These are phyloP conservation scores for Gautieria morchelliformis DNA, from an alignment of 768 basidiomycete genomes.

Conservation along the genomic window DNA sequence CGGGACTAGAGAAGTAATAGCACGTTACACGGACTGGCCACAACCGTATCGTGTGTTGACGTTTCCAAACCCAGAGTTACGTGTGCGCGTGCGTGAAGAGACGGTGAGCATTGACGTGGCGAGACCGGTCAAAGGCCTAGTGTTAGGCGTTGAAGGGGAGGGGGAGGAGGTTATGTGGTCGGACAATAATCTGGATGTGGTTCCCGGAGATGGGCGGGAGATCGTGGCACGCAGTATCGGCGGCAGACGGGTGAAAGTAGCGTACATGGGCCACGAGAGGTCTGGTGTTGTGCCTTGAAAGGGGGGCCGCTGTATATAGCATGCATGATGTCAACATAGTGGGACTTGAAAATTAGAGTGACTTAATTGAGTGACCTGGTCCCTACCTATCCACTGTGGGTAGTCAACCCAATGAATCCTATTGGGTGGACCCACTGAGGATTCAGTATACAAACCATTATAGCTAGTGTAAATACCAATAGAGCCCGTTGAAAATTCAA, in stretches of 20 bases:
- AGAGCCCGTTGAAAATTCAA: too few species aligned
- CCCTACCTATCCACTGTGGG: too few species aligned
- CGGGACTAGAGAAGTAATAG: constrained; percentile 16
- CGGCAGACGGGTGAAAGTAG: constrained; percentile 9
- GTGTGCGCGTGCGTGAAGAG: constrained; percentile 7
- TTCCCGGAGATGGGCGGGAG: constrained; percentile 15
- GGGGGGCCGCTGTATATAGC: neutral
- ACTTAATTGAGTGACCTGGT: neutral
- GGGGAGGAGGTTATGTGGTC: constrained; percentile 17
- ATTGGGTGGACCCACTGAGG: too few species aligned
- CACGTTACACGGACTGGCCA: constrained; percentile 22
- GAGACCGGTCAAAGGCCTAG: constrained; percentile 17
- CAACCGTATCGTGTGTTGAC: constrained; percentile 24
- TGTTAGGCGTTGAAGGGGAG: constrained; percentile 15
- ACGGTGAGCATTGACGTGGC: constrained; percentile 10
- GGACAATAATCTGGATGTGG: constrained; percentile 20
- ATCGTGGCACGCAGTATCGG: constrained; percentile 11
- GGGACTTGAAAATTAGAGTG: neutral
- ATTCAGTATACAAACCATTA: too few species aligned
- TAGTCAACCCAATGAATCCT: too few species aligned
- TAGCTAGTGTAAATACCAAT: too few species aligned
- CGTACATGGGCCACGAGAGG: constrained; percentile 15
- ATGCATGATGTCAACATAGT: neutral
- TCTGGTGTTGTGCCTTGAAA: neutral
- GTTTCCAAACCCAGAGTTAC: constrained; percentile 21